Evolutionary conservation across 768 basidiomycete species (phyloP), one percentile per base, ranked within the genome.

Genomic region (Postia placenta): DNA sequence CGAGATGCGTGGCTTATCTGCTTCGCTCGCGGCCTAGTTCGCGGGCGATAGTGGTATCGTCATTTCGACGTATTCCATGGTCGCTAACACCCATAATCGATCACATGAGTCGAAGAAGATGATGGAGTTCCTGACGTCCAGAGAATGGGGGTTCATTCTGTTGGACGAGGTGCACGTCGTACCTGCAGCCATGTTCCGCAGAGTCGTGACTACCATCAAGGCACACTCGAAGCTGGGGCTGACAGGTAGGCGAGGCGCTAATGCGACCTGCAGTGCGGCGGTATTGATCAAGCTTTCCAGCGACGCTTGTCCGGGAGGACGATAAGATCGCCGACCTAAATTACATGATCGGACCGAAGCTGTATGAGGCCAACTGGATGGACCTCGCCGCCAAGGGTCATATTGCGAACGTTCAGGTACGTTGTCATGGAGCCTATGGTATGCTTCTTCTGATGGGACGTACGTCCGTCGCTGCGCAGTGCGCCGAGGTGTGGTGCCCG

Each of bases 301-400:
- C 96, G 2, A 99, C 96, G 2, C 83, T 99, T 36, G 96, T 99
- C 22, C 87, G 96, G 51, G 96, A 99, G 69, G 96, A 99, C 62
- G 96, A 99, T 67, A 97, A 97, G 72, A 98, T 99, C 61, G 86
- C 87, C 14, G 96, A 99, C 69, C 73, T 99, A 49, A 98, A 98
- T 64, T 99, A 98, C 62, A 90, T 98, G 85, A 98, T 99, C 65
- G 96, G 96, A 5, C 96, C 96, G 9, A 99, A 99, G 68, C 77
- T 99, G 25, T 99, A 99, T 63, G 96, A 99, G 69, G 96, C 96
- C 4, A 99, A 99, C 64, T 99, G 96, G 96, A 98, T 99, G 95
- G 96, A 99, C 67, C 81, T 99, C 57, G 96, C 96, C 46, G 92
- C 92, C 52, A 98, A 98, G 68, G 96, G 96, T 2, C 96, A 99